Percentiles rank a stretch among this genome's conserved stretches.
Evolutionary conservation across 805 yeast species (phyloP).

Genomic region (Ogataea glucozyma): DNA sequence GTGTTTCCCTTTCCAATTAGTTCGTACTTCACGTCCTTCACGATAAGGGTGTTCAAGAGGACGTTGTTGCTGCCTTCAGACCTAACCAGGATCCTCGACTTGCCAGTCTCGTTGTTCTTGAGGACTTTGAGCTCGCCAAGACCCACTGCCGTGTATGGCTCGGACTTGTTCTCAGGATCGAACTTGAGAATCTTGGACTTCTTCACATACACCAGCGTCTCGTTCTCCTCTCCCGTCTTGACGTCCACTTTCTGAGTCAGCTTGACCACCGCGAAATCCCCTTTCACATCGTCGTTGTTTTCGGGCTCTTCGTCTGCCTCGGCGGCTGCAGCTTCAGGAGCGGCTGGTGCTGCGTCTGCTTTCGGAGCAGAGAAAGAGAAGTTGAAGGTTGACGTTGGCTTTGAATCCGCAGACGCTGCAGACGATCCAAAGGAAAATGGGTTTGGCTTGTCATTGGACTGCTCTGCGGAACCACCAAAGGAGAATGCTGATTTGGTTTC

Average conservation of each 20-base stretch:
- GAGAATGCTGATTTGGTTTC: slow-evolving; percentile 14
- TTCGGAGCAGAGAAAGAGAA: slow-evolving; percentile 31
- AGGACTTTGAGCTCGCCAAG: slow-evolving; percentile 81
- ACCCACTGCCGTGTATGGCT: slow-evolving; percentile 64
- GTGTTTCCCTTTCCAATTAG: slow-evolving; percentile 64
- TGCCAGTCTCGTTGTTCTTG: slow-evolving; percentile 56
- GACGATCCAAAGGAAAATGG: slow-evolving; percentile 27
- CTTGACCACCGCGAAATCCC: slow-evolving; percentile 47
- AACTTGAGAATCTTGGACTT: slow-evolving; percentile 71
- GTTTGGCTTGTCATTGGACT: slow-evolving; percentile 7
- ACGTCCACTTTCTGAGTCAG: slow-evolving; percentile 54
- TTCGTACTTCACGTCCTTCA: slow-evolving; percentile 58
- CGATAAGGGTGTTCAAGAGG: slow-evolving; percentile 64
- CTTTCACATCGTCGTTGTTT: slow-evolving; percentile 48
- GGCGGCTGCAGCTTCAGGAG: slow-evolving; percentile 15
- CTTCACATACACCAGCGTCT: slow-evolving; percentile 60
- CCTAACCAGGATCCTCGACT: slow-evolving; percentile 73
- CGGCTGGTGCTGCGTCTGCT: slow-evolving; percentile 9
- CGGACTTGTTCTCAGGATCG: slow-evolving; percentile 47
- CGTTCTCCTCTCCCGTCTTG: slow-evolving; percentile 85
- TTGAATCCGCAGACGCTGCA: slow-evolving; percentile 11
- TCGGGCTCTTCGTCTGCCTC: slow-evolving; percentile 35
- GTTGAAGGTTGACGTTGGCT: slow-evolving; percentile 18
- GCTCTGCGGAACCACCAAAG: slow-evolving; percentile 11
- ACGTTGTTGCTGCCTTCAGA: slow-evolving; percentile 88